These are phyloP conservation scores for Xylaria sp. DNA, from an alignment of 2,329 filamentous ascomycete species.

Conservation along the genomic window DNA sequence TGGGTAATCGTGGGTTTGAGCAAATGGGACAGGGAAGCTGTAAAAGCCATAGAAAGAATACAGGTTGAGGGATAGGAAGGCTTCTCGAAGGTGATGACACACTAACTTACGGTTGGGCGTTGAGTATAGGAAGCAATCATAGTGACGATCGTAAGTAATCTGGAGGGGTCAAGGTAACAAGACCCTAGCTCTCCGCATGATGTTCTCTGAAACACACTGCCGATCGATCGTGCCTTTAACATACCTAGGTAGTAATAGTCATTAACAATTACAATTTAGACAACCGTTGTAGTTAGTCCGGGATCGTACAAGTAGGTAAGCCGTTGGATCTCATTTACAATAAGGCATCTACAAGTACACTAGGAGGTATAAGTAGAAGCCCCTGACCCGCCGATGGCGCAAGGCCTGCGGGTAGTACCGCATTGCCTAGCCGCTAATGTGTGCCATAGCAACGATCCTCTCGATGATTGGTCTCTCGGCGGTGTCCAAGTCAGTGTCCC, in stretches of 20 bases:
- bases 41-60: constrained; percentile 76
- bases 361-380: too few species aligned
- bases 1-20: constrained; percentile 83
- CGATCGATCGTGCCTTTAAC: background rate
- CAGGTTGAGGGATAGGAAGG: constrained; percentile 56
- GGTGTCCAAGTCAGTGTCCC: background rate
- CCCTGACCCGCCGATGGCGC: background rate
- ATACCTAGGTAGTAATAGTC: background rate
- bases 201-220: background rate
- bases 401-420: background rate
- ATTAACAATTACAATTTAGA: background rate
- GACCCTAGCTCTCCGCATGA: background rate
- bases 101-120: background rate
- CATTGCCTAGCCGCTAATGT: background rate
- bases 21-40: constrained; percentile 79
- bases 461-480: background rate
- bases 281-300: background rate
- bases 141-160: background rate
- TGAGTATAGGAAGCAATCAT: background rate
- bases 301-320: background rate
- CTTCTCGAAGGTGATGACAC: background rate
- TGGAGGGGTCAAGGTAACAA: background rate
- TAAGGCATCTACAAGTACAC: background rate
- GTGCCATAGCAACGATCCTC: constrained; percentile 8
- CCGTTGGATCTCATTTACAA: background rate